Conservation (phyloP, 495 filamentous ascomycete species). For the Choiromyces venosus region DNA sequence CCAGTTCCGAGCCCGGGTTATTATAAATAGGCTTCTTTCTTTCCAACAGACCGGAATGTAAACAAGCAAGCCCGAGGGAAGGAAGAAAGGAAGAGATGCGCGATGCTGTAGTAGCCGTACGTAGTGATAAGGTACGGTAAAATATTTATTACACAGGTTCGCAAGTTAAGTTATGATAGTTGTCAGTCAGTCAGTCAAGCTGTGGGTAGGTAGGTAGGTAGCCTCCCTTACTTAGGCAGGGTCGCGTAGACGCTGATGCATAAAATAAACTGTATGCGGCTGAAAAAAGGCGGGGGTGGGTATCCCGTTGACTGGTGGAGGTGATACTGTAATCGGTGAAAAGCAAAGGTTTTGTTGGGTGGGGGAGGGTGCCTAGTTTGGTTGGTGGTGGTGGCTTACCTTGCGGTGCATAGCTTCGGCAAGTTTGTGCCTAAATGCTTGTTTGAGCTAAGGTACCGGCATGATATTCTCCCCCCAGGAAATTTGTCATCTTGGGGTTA, state of each 20-base stretch:
- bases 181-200: background rate
- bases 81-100: background rate
- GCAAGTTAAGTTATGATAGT: background rate
- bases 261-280: conserved; percentile 18
- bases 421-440: background rate
- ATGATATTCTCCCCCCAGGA: background rate
- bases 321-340: background rate
- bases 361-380: too few species aligned
- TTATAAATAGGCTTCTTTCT: background rate
- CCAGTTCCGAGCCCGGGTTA: background rate
- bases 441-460: too few species aligned
- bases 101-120: too few species aligned
- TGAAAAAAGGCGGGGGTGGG: conserved; percentile 37
- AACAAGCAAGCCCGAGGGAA: too few species aligned
- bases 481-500: background rate
- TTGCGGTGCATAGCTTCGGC: too few species aligned
- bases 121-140: background rate
- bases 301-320: background rate
- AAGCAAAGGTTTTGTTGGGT: conserved; percentile 13
- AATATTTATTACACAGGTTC: too few species aligned
- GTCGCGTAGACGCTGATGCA: background rate
- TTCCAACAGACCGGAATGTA: too few species aligned
- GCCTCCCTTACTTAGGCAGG: background rate
- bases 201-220: too few species aligned
- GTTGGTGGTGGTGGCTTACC: too few species aligned